A percentile compares a stretch with the other conserved stretches of the same genome.
phyloP scores from a whole-genome alignment of 1,139 yeast genomes.

The Candida frijolesensis region DNA sequence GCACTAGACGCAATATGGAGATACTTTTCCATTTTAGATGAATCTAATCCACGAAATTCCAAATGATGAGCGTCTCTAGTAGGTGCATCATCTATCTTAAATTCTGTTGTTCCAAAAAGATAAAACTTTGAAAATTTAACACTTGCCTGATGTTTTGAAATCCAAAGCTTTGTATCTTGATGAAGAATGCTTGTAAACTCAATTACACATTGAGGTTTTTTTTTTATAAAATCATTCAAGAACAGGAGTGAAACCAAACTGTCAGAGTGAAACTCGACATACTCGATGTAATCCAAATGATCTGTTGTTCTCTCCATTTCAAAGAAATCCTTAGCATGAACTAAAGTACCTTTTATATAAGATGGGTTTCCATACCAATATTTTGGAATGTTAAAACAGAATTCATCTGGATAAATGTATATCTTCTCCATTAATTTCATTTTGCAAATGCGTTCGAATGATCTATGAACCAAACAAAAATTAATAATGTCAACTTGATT shows the following conservation, averaged over 20 bases:
- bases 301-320: too few species aligned
- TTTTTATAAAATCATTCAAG: neutral
- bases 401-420: neutral
- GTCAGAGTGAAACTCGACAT: neutral
- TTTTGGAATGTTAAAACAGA: neutral
- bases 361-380: neutral
- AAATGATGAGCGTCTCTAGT: neutral
- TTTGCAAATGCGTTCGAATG: neutral
- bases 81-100: neutral
- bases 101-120: too few species aligned
- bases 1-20: neutral
- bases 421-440: neutral
- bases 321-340: neutral
- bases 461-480: neutral
- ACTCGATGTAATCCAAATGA: neutral
- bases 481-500: constrained; percentile 2
- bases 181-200: neutral
- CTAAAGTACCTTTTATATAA: neutral
- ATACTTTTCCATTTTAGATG: neutral
- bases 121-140: too few species aligned
- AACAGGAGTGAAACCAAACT: neutral
- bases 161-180: too few species aligned
- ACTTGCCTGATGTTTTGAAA: too few species aligned
- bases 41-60: neutral
- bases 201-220: neutral